phyloP scores from a whole-genome alignment of 306 rosid species.

The Glycyrrhiza uralensis region DNA sequence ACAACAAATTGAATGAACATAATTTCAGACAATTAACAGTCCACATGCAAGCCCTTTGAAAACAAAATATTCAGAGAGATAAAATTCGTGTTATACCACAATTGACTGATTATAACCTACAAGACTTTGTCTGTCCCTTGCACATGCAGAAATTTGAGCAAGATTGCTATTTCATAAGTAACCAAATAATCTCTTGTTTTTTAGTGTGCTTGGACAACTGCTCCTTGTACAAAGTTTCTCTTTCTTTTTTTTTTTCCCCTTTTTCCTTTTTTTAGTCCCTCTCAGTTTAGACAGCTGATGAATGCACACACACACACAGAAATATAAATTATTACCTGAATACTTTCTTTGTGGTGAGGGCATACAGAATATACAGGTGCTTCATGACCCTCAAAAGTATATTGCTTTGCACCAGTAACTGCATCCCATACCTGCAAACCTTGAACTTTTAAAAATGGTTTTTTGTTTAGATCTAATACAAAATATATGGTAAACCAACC shows the following conservation, averaged over 20 bases:
- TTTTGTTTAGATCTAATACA: conserved; percentile 20
- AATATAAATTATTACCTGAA: conserved; percentile 62
- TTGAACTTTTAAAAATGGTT: conserved; percentile 20
- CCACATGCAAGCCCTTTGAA: neutral
- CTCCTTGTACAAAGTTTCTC: neutral
- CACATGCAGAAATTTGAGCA: neutral
- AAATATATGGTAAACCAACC: conserved; percentile 53
- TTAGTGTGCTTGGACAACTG: neutral
- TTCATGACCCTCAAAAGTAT: conserved; percentile 90
- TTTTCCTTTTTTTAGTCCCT: neutral
- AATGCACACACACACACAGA: neutral
- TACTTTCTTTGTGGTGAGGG: conserved; percentile 95
- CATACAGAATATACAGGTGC: conserved; percentile 93
- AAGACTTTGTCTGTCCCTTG: neutral
- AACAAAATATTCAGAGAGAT: neutral
- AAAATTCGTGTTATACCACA: neutral
- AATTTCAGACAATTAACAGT: neutral
- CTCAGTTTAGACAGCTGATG: neutral
- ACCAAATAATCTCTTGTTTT: neutral
- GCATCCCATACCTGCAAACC: conserved; percentile 95
- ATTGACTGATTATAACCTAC: neutral
- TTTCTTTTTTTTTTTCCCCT: neutral
- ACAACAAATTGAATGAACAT: neutral
- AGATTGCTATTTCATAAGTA: conserved; percentile 5
- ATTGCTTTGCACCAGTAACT: conserved; percentile 65